phyloP scores from a whole-genome alignment of 2,329 filamentous ascomycete species.

The Neopestalotiopsis rosae region DNA sequence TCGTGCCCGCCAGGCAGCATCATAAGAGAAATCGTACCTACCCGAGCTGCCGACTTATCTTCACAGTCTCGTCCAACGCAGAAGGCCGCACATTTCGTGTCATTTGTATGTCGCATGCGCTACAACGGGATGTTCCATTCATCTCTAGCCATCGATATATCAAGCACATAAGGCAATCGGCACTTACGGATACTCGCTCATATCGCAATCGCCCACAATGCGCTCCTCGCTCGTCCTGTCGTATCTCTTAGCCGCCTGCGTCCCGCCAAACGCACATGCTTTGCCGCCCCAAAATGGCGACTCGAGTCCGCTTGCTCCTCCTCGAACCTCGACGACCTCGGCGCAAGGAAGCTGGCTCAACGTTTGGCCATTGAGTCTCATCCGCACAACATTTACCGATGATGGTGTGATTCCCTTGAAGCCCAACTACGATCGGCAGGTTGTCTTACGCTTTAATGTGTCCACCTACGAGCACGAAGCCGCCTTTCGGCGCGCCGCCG shows the following conservation, averaged over 20 bases:
- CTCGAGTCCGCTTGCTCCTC: not conserved
- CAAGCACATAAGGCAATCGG: slow-evolving; percentile 7
- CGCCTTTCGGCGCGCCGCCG: slow-evolving; percentile 33
- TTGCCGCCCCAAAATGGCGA: not conserved
- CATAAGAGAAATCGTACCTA: not conserved
- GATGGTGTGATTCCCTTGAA: slow-evolving; percentile 31
- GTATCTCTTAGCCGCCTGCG: slow-evolving; percentile 3
- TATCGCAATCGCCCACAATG: slow-evolving; percentile 9
- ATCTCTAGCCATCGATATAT: not conserved
- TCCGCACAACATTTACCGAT: slow-evolving; percentile 20
- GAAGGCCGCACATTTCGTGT: not conserved
- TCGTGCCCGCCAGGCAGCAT: slow-evolving; percentile 3
- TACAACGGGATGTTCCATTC: not conserved
- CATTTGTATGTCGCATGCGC: not conserved
- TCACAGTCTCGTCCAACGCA: not conserved
- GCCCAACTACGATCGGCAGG: slow-evolving; percentile 72
- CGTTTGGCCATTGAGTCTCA: slow-evolving; percentile 24
- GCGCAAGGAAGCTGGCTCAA: not conserved
- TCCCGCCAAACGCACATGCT: slow-evolving; percentile 8
- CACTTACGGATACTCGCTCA: not conserved
- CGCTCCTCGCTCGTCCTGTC: slow-evolving; percentile 5
- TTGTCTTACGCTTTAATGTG: slow-evolving; percentile 90
- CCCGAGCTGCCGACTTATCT: not conserved
- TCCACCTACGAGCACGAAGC: slow-evolving; percentile 46
- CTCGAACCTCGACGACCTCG: not conserved